Evolutionary conservation across 1,284 basidiomycete genomes (phyloP), one percentile per base, ranked within the genome.

Genomic region (Austroboletus niveus): DNA sequence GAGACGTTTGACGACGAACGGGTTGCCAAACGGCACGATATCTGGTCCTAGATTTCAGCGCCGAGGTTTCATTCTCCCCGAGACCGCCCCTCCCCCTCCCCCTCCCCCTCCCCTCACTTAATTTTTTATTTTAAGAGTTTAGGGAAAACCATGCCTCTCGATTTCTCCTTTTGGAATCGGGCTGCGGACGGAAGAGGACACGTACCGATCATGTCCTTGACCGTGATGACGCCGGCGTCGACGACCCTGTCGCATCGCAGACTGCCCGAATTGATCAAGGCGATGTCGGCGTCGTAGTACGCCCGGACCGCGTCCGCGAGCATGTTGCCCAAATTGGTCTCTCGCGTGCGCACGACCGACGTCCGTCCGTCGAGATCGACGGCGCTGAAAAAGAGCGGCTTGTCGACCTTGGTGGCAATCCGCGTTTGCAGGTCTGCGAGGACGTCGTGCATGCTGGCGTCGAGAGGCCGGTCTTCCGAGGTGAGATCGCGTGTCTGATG

Each of bases 261-360:
- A 36, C 45, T 50, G 2, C 62, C 47, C 1, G 51, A 51, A n/a
- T 53, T 42, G 29, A 54, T 45, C 22, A 48, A 39, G 11, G 47
- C 42, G 2, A 59, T 48, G 38, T 63, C 62, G 62, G 62, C 30
- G 20, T 53, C 44, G 22, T 56, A 42, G 38, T 61, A 61, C 41
- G 45, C 46, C 60, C 62, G 60, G 41, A 55, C 58, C 45, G 51
- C 58, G 47, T 60, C 43, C 30, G 52, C 52, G 5, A 58, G 30
- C 47, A 54, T 53, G 10, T 48, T 54, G 0, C 61, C 41, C 3
- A 52, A 3, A 34, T 48, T 34, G 3, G 51, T 48, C 12, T 57
- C 51, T 7, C 12, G 15, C 8, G 39, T 57, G 32, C 53, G 49
- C 48, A 49, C 22, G n/a, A 29, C 40, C 1, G 42, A 45, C 5